Evolutionary conservation across 768 basidiomycete genomes (phyloP), one percentile per base, ranked within the genome.

Genomic region (Tylopilus sp.): DNA sequence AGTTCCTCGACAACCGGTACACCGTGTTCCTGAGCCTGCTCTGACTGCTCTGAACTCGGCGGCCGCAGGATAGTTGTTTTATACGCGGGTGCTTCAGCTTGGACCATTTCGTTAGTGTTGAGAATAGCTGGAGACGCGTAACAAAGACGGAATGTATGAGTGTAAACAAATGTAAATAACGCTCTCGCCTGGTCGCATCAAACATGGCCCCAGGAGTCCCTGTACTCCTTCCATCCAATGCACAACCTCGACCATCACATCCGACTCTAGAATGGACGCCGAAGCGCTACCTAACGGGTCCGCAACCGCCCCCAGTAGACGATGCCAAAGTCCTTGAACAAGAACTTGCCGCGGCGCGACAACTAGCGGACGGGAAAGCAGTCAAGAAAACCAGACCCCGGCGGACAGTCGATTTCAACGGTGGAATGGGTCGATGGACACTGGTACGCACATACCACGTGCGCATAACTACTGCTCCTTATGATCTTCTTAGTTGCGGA

Each of bases 401-500:
- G 50, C 75, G 93, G 73, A 98, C 97, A 19, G 95, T 98, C 13
- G 97, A 98, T 71, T 98, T 94, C 62, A 87, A 88, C 60, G 94
- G 93, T 26, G 85, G 86, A 2, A 78, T 96, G 72, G 89, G 87
- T 16, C 79, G 93, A 58, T 97, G 91, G 93, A 71, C 78, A 50
- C 67, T 92, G 73, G 94, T 97, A 65, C 24, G 56, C 53, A 85
- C 74, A n/a, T n/a, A n/a, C n/a, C n/a, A n/a, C n/a, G n/a, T n/a
- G n/a, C n/a, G n/a, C n/a, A n/a, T n/a, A n/a, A n/a, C n/a, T n/a
- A n/a, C n/a, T n/a, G n/a, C n/a, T n/a, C n/a, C n/a, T n/a, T n/a
- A n/a, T n/a, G n/a, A n/a, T n/a, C n/a, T n/a, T n/a, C n/a, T n/a
- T n/a, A 93, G 91, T 61, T 86, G 62, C 80, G 83, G 50, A 92